A percentile compares a stretch with the other conserved stretches of the same genome.
Conservation (phyloP, 1,284 basidiomycete species). For the Pascua sp. region DNA sequence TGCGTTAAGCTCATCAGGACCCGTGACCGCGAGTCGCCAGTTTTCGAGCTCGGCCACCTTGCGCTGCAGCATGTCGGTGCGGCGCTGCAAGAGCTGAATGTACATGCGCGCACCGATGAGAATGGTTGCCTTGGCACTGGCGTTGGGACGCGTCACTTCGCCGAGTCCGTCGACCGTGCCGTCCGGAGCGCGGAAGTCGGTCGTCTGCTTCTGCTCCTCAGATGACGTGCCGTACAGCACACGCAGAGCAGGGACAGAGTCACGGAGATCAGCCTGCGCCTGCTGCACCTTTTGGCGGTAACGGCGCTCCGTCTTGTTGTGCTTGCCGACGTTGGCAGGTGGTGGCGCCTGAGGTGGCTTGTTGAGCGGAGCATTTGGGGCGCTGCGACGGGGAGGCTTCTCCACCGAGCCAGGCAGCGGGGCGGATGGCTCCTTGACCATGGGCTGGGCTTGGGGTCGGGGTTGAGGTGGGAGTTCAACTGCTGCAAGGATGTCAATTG, state of each 20-base stretch:
- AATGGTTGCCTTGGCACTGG: slow-evolving; percentile 48
- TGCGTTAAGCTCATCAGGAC: slow-evolving; percentile 25
- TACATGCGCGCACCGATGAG: slow-evolving; percentile 47
- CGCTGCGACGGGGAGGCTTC: slow-evolving; percentile 18
- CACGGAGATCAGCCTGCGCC: slow-evolving; percentile 48
- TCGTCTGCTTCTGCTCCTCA: slow-evolving; percentile 41
- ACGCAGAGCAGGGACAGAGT: slow-evolving; percentile 46
- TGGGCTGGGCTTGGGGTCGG: neutral
- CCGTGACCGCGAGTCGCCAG: slow-evolving; percentile 34
- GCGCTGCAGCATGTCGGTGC: slow-evolving; percentile 35
- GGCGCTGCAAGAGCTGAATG: slow-evolving; percentile 45
- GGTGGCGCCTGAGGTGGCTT: slow-evolving; percentile 10
- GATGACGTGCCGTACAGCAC: slow-evolving; percentile 48
- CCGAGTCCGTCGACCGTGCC: slow-evolving; percentile 49
- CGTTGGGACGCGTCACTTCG: slow-evolving; percentile 46
- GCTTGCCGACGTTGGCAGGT: slow-evolving; percentile 37
- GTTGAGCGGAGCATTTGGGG: slow-evolving; percentile 20
- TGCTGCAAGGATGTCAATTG: too few relatives aligned
- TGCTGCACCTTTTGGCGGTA: slow-evolving; percentile 50
- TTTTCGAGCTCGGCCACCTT: slow-evolving; percentile 38
- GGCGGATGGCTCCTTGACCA: neutral
- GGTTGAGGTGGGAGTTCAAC: neutral
- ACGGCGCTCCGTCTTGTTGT: slow-evolving; percentile 50
- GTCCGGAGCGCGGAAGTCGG: slow-evolving; percentile 40
- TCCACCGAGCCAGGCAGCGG: neutral